Evolutionary conservation across 495 filamentous ascomycete species (phyloP).

Genomic region (Aspergillus sclerotiicarbonarius): DNA sequence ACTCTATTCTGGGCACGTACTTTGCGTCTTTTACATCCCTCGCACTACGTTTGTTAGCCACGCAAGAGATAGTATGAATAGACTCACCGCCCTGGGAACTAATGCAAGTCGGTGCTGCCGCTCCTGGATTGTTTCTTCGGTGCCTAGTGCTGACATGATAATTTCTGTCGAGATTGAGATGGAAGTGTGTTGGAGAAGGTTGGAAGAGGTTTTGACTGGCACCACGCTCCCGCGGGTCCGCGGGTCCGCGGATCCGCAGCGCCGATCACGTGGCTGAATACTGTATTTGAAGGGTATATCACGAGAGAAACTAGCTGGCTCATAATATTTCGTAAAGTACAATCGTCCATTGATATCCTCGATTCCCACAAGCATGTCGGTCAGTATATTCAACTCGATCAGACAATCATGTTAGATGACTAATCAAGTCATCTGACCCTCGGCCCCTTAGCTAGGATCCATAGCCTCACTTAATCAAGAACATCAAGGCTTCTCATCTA

Average conservation of each 20-base stretch:
- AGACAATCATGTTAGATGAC: too few relatives aligned
- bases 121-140: conserved; percentile 9
- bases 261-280: neutral
- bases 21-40: conserved; percentile 12
- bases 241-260: neutral
- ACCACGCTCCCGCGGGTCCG: neutral
- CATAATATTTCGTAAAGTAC: too few relatives aligned
- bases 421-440: too few relatives aligned
- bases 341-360: too few relatives aligned
- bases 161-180: neutral
- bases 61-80: neutral
- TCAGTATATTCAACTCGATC: neutral
- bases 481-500: too few relatives aligned
- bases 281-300: neutral
- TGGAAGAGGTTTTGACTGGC: neutral
- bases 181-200: neutral
- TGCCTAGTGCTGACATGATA: neutral
- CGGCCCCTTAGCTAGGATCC: too few relatives aligned
- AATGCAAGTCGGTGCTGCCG: conserved; percentile 2
- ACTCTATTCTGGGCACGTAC: neutral
- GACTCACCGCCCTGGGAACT: conserved; percentile 4
- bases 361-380: too few relatives aligned
- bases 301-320: too few relatives aligned
- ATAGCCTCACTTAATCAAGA: too few relatives aligned
- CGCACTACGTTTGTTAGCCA: conserved; percentile 2